These are phyloP conservation scores for Trichoderma koningiopsis DNA, from an alignment of 2,329 filamentous ascomycete genomes.

Conservation along the genomic window DNA sequence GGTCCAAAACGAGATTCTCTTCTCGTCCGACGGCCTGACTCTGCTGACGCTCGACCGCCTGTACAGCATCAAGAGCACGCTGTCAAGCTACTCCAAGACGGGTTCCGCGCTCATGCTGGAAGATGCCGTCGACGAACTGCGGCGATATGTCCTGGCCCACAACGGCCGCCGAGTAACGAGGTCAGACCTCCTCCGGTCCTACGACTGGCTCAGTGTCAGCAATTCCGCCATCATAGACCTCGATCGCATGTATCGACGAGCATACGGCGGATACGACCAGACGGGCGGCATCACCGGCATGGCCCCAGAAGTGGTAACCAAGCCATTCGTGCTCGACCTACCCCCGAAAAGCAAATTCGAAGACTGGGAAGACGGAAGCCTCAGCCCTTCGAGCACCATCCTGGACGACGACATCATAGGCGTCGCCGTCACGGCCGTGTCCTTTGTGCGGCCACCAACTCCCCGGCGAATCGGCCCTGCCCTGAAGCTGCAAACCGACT, in stretches of 20 bases:
- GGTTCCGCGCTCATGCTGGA: conserved; percentile 52
- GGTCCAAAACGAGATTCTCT: conserved; percentile 62
- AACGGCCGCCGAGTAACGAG: conserved; percentile 53
- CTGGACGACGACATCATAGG: conserved; percentile 30
- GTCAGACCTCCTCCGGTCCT: conserved; percentile 55
- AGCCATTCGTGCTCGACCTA: not conserved
- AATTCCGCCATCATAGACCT: conserved; percentile 55
- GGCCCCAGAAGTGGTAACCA: conserved; percentile 14
- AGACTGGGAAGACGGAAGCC: conserved; percentile 31
- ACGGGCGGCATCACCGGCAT: conserved; percentile 50
- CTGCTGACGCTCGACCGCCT: conserved; percentile 62
- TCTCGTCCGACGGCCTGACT: conserved; percentile 60
- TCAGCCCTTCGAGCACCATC: conserved; percentile 24
- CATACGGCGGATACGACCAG: conserved; percentile 54
- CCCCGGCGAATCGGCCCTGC: conserved; percentile 33
- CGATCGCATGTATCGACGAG: conserved; percentile 57
- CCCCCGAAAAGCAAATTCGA: conserved; percentile 22
- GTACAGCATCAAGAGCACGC: conserved; percentile 65
- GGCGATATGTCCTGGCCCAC: conserved; percentile 59
- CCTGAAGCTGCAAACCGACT: conserved; percentile 50
- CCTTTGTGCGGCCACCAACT: conserved; percentile 31
- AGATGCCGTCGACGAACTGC: conserved; percentile 64
- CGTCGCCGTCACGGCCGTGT: conserved; percentile 33
- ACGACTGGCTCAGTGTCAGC: conserved; percentile 59
- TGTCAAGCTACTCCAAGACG: conserved; percentile 58